Conservation (phyloP, 139 green algal species). For the Klebsormidium nitens region DNA sequence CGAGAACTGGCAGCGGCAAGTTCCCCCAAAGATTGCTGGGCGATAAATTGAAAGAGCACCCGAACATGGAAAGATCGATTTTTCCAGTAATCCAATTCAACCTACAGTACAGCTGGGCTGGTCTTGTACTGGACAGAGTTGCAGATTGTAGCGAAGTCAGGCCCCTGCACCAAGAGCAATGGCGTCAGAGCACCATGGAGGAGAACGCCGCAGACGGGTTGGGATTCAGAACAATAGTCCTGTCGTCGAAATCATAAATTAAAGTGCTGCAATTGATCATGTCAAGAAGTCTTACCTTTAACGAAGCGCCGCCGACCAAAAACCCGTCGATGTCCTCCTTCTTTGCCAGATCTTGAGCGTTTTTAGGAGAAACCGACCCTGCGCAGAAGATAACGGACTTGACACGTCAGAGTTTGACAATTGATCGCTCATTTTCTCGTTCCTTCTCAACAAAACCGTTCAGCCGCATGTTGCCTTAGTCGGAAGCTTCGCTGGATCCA, state of each 20-base stretch:
- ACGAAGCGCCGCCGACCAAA: conserved; percentile 39
- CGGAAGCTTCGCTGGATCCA: too few relatives aligned
- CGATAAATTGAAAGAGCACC: too few relatives aligned
- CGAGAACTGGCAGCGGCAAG: too few relatives aligned
- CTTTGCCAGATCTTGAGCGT: conserved; percentile 68
- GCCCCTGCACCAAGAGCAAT: conserved; percentile 9
- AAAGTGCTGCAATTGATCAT: conserved; percentile 2
- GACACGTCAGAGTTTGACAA: too few relatives aligned
- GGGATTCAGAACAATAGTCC: background rate
- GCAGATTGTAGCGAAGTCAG: conserved; percentile 24
- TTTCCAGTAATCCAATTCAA: too few relatives aligned
- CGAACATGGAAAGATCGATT: too few relatives aligned
- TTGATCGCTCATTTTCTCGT: too few relatives aligned
- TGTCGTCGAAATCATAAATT: too few relatives aligned
- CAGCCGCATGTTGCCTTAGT: too few relatives aligned
- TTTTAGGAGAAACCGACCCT: conserved; percentile 73
- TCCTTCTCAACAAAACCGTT: too few relatives aligned
- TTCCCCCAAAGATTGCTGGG: too few relatives aligned
- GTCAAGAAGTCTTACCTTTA: conserved; percentile 30
- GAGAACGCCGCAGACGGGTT: background rate
- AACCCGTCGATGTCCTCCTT: conserved; percentile 53
- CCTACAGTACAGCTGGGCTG: too few relatives aligned
- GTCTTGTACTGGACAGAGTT: conserved; percentile 25
- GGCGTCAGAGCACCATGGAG: background rate
- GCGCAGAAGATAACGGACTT: conserved; percentile 7